Percentiles rank a stretch among this genome's conserved stretches.
phyloP scores from a whole-genome alignment of 2,329 filamentous ascomycete species.

The Aaosphaeria pasadenensis region DNA sequence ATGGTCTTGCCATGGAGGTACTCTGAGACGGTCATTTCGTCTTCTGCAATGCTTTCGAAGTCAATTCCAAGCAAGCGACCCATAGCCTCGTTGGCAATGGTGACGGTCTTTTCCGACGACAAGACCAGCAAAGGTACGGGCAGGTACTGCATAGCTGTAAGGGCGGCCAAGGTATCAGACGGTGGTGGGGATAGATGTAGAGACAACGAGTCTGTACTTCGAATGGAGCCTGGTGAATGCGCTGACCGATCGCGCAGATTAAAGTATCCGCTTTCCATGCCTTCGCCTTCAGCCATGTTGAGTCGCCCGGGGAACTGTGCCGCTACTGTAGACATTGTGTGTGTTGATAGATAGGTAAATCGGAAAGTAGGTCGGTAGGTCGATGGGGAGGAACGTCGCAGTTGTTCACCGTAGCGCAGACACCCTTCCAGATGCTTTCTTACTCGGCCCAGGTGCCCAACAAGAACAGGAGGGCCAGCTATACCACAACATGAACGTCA shows the following conservation, averaged over 20 bases:
- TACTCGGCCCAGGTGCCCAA: too few species aligned
- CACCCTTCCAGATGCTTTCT: too few species aligned
- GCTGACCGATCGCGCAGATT: constrained; percentile 13
- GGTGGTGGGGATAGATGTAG: constrained; percentile 24
- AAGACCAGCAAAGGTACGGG: constrained; percentile 70
- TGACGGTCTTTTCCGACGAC: constrained; percentile 65
- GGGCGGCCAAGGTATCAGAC: constrained; percentile 25
- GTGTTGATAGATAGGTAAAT: too few species aligned
- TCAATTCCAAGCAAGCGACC: constrained; percentile 64
- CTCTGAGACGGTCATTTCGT: constrained; percentile 53
- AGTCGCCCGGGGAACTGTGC: too few species aligned
- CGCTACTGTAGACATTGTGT: too few species aligned
- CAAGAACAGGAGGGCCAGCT: too few species aligned
- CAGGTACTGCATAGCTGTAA: constrained; percentile 66
- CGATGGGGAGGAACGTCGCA: too few species aligned
- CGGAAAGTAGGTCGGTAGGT: too few species aligned
- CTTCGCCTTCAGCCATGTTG: constrained; percentile 16
- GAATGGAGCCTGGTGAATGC: constrained; percentile 26
- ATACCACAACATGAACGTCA: too few species aligned
- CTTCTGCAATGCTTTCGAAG: constrained; percentile 36
- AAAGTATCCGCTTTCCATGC: constrained; percentile 27
- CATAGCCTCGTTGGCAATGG: constrained; percentile 74
- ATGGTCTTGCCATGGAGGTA: constrained; percentile 63
- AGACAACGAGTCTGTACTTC: constrained; percentile 28
- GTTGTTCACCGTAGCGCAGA: too few species aligned